A percentile compares a stretch with the other conserved stretches of the same genome.
phyloP scores from a whole-genome alignment of 257 asterid genomes.

The Scutellaria galericulata region DNA sequence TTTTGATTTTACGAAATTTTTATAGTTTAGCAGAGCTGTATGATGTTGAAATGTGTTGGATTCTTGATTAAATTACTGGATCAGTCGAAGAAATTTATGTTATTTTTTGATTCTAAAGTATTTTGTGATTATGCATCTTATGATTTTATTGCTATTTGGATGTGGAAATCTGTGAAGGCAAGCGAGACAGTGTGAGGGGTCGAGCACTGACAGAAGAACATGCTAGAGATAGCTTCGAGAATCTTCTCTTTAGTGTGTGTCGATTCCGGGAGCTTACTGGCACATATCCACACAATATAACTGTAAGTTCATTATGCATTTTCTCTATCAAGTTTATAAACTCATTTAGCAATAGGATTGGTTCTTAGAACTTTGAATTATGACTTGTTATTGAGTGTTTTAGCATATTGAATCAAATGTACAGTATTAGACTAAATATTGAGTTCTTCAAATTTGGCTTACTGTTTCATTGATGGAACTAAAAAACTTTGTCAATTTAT shows the following conservation, averaged over 20 bases:
- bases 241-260: slow-evolving; percentile 85
- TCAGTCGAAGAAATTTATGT: neutral
- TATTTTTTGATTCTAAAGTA: neutral
- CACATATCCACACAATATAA: slow-evolving; percentile 79
- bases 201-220: slow-evolving; percentile 89
- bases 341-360: slow-evolving; percentile 6
- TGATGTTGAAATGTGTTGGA: neutral
- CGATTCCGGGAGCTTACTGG: slow-evolving; percentile 98
- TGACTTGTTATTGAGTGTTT: slow-evolving; percentile 4
- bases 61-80: neutral
- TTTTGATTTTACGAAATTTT: neutral
- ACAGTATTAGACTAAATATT: neutral
- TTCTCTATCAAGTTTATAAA: neutral
- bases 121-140: slow-evolving; percentile 16
- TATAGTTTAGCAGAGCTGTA: neutral
- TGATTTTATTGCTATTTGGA: neutral
- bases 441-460: no score
- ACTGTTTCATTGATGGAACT: no score
- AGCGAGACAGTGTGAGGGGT: slow-evolving; percentile 63
- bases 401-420: neutral
- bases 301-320: slow-evolving; percentile 56
- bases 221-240: slow-evolving; percentile 90
- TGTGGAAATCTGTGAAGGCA: slow-evolving; percentile 49
- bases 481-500: no score
- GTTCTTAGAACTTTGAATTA: neutral